Evolutionary conservation across 768 basidiomycete species (phyloP).

Genomic region (Leucocoprinus birnbaumii): DNA sequence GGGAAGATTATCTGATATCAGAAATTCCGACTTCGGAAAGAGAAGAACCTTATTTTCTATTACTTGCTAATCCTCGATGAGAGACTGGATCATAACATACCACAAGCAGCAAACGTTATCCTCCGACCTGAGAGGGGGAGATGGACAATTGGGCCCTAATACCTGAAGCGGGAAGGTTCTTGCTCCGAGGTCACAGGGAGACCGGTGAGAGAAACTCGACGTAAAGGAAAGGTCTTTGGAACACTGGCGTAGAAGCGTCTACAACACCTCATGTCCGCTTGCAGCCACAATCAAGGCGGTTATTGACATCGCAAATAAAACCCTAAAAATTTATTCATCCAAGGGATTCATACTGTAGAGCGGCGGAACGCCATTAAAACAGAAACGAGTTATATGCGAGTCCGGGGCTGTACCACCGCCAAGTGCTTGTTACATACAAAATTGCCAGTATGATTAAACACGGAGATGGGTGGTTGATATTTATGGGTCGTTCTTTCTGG

Average conservation of each 20-base stretch:
- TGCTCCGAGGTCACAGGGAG: slow-evolving; percentile 12
- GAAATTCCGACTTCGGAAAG: not conserved
- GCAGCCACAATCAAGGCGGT: not conserved
- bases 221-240: slow-evolving; percentile 11
- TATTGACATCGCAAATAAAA: not conserved
- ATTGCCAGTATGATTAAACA: not conserved
- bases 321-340: no score
- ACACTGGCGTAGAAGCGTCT: slow-evolving; percentile 9
- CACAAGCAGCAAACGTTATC: not conserved
- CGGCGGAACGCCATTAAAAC: not conserved
- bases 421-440: no score
- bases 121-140: slow-evolving; percentile 7
- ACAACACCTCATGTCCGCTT: slow-evolving; percentile 2
- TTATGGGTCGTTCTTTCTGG: slow-evolving; percentile 5
- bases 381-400: not conserved
- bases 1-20: slow-evolving; percentile 1
- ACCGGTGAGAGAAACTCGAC: slow-evolving; percentile 13
- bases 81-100: not conserved
- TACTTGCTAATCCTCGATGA: slow-evolving; percentile 1
- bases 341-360: not conserved
- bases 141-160: not conserved
- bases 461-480: slow-evolving; percentile 1
- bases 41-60: not conserved
- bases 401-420: no score
- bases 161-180: slow-evolving; percentile 7